Evolutionary conservation across 2,329 filamentous ascomycete species (phyloP), one percentile per base, ranked within the genome.

Genomic region (Juglanconis juglandina): DNA sequence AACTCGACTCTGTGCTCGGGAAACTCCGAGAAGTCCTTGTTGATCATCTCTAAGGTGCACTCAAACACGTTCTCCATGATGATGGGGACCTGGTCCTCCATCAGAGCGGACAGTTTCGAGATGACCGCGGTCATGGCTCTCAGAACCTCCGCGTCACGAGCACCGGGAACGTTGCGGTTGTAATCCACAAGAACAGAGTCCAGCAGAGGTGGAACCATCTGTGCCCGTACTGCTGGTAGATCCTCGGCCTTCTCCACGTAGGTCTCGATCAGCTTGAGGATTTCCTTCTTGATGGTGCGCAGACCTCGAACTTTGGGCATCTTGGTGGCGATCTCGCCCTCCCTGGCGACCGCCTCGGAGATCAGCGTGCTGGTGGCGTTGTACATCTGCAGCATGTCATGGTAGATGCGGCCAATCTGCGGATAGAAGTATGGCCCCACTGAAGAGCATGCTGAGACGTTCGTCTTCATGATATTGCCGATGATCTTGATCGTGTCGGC

Each of bases 401-500:
- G 87, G 75, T 98, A 99, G 68, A 99, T 98, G 60, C 92, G 89
- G 46, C 94, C 95, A 68, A 99, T 96, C 73, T 99, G 95, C 11
- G 95, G 94, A 71, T 96, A 97, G 76, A 99, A 99, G 77, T 98
- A 99, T 56, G 91, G 87, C 39, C 96, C 95, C 61, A 99, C 95
- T 0, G 95, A 98, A 41, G 91, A 91, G 75, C 95, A 99, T 41
- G 95, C 95, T n/a, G 96, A 94, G 4, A 99, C 95, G 69, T 99
- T 99, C 1, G 95, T 99, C 84, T 99, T 99, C 95, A 99, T 99
- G 72, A 99, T 97, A 77, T 99, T 99, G 66, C 95, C 95, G 64
- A 99, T 93, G 67, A 99, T 88, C 80, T 99, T 99, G 79, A 99
- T 98, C 1, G 93, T 96, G 68, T 99, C 93, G 10, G 88, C 81